Conservation (phyloP, 73 alveolate genomes). For the Stentor coeruleus region DNA sequence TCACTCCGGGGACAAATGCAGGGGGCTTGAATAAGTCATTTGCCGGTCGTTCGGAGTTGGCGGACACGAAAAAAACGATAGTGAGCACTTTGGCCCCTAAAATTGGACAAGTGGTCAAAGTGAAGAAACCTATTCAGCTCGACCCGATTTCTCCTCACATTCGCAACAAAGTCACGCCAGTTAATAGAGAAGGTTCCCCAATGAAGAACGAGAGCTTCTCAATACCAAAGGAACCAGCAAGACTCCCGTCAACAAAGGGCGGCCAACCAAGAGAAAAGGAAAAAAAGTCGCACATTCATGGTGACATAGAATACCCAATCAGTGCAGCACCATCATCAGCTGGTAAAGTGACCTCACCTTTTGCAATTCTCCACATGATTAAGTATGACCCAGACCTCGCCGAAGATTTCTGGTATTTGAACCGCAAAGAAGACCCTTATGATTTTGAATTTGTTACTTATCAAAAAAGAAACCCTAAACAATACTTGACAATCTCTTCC, state of each 20-base stretch:
- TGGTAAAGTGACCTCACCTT: constrained; percentile 45
- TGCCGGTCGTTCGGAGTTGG: not conserved
- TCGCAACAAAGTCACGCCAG: not conserved
- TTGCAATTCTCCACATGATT: constrained; percentile 50
- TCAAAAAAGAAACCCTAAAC: constrained; percentile 33
- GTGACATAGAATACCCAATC: constrained; percentile 18
- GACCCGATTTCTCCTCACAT: constrained; percentile 30
- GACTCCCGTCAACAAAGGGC: constrained; percentile 2
- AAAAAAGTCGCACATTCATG: constrained; percentile 17
- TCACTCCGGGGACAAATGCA: constrained; percentile 16
- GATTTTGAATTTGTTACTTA: constrained; percentile 70
- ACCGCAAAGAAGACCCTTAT: constrained; percentile 55
- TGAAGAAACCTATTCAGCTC: constrained; percentile 6
- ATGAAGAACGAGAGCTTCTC: not conserved
- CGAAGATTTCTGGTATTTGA: constrained; percentile 57
- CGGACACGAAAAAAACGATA: not conserved
- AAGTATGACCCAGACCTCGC: constrained; percentile 54
- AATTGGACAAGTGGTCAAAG: not conserved
- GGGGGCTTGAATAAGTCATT: constrained; percentile 5
- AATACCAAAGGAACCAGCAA: not conserved
- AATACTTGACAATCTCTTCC: constrained; percentile 56
- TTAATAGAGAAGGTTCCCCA: not conserved
- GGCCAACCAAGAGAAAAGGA: not conserved
- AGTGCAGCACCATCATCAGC: not conserved
- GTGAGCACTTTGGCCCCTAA: constrained; percentile 13